Base-by-base conservation (phyloP, 2,329 filamentous ascomycete genomes). In the Sporothrix luriei region DNA sequence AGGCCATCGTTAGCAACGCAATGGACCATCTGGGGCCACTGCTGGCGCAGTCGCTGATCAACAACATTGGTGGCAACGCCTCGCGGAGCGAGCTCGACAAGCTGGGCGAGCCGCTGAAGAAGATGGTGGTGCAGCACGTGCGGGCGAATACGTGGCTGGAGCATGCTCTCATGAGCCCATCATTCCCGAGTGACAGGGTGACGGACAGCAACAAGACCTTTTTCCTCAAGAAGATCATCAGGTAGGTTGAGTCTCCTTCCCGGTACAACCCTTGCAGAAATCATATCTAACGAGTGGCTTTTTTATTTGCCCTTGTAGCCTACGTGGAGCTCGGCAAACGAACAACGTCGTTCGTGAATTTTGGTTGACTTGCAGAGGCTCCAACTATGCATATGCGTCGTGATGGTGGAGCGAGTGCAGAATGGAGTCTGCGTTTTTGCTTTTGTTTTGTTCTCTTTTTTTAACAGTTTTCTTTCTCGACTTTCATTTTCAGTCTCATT, bases 1-100 rank as follows among this genome's bases (percentile, higher is more conserved):
- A 85, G 73, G 76, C 80, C 46, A 78, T 81, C 0, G 78, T 86
- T 21, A 78, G 80, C 54, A 80, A 79, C 64, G 84, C 87, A 38
- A 83, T 90, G 75, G 76, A 80, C 7, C 85, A 87, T 66, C 82
- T 91, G 9, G 89, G 90, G 0, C 88, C 88, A 0, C 77, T 85
- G 21, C 78, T 92, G n/a, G 80, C 85, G 4, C 82, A 84, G 69
- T 84, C 85, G 0, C 79, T 93, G 29, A 81, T 90, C 2, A 82
- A 84, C 70, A 91, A 92, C 70, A 84, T 93, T 48, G 87, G 88
- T 6, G 91, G 91, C 0, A 85, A 86, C 68, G 90, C 88, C 4
- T 85, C 88, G 1, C 85, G 91, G 51, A 91, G 88, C 73, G 91
- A 94, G 75, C 81, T 94, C 0, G 90, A 93, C 74, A 88, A 85